Conservation (phyloP, 345 rosid genomes). For the Gossypium thurberi region DNA sequence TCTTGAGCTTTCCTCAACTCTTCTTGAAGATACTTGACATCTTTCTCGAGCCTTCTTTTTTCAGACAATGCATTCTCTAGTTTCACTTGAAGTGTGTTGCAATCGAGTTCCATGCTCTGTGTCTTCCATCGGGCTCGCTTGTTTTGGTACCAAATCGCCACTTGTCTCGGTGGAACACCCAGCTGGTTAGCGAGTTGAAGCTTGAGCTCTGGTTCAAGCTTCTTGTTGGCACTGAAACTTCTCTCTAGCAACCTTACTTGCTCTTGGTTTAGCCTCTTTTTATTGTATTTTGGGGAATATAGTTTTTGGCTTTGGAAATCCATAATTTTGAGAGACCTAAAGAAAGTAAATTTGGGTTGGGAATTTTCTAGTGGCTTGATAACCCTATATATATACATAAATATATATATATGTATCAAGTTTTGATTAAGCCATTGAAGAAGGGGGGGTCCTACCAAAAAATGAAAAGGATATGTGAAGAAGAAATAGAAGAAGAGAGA, state of each 20-base stretch:
- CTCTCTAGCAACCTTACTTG: conserved; percentile 69
- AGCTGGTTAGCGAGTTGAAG: conserved; percentile 60
- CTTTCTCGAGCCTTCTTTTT: conserved; percentile 54
- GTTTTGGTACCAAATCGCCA: conserved; percentile 95
- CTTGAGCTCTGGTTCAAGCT: conserved; percentile 69
- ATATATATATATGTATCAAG: neutral
- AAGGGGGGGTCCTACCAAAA: neutral
- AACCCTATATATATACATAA: neutral
- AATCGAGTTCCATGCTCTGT: conserved; percentile 63
- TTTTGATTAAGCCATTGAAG: neutral
- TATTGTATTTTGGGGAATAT: conserved; percentile 23
- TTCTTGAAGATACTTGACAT: conserved; percentile 52
- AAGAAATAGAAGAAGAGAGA: neutral
- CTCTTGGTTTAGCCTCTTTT: conserved; percentile 62
- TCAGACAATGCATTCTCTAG: conserved; percentile 50
- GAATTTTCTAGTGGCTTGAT: neutral
- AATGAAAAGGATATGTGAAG: neutral
- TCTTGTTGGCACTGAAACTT: conserved; percentile 59
- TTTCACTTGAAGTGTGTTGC: conserved; percentile 41
- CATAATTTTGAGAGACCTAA: conserved; percentile 12
- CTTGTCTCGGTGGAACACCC: conserved; percentile 68
- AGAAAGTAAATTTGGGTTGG: neutral
- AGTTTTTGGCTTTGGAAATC: conserved; percentile 24
- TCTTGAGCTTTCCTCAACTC: conserved; percentile 54
- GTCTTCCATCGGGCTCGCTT: conserved; percentile 88